Conservation (phyloP, 2,329 filamentous ascomycete species). For the Massarina eburnea region DNA sequence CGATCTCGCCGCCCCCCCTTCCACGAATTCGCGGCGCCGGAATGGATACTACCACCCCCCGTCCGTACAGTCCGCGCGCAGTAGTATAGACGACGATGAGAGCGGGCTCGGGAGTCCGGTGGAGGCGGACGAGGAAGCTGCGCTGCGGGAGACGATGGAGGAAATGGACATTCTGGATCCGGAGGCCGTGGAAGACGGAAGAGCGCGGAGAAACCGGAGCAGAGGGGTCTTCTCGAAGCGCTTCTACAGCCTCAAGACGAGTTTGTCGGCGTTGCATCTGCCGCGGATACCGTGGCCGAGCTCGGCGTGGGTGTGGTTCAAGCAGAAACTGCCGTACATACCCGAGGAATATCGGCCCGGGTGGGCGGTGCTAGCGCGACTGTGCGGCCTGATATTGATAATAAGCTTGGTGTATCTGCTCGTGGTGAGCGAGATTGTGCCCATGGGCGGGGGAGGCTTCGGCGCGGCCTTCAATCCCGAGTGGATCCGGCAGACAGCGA, state of each 20-base stretch:
- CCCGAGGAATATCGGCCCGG: constrained; percentile 54
- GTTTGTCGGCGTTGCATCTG: constrained; percentile 59
- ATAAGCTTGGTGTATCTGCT: constrained; percentile 78
- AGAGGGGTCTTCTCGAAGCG: constrained; percentile 56
- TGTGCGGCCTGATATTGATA: constrained; percentile 75
- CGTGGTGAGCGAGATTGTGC: constrained; percentile 83
- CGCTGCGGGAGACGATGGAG: constrained; percentile 78
- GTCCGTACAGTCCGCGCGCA: constrained; percentile 78
- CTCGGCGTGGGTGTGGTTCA: constrained; percentile 28
- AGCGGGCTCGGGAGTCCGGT: constrained; percentile 55
- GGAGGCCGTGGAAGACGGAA: constrained; percentile 34
- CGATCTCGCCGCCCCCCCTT: constrained; percentile 34
- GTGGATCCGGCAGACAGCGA: constrained; percentile 73
- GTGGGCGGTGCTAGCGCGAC: constrained; percentile 70
- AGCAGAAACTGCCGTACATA: constrained; percentile 44
- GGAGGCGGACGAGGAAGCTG: constrained; percentile 58
- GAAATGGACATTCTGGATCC: constrained; percentile 58
- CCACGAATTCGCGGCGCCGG: constrained; percentile 29
- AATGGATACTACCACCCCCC: constrained; percentile 69
- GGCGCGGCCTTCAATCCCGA: constrained; percentile 80
- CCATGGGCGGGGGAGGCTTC: constrained; percentile 58
- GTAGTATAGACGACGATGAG: constrained; percentile 58
- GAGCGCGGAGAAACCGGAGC: constrained; percentile 27
- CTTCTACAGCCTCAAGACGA: constrained; percentile 57
- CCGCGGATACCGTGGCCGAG: constrained; percentile 42